Evolutionary conservation across 1,284 basidiomycete species (phyloP).

Genomic region (Sporisorium scitamineum): DNA sequence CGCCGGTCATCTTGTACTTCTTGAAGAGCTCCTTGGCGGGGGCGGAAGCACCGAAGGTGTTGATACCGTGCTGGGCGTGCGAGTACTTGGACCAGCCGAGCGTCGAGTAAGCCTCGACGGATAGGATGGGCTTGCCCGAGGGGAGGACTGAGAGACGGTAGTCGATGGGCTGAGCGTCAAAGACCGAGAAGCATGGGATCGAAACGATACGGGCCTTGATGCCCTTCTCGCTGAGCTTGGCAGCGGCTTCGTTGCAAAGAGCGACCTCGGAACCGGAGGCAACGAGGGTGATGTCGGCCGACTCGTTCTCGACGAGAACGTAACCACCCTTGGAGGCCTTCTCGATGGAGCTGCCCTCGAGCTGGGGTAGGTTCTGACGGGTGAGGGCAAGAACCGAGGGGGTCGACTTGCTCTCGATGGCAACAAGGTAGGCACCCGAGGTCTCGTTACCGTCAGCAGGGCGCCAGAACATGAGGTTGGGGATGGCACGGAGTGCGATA

Average conservation of each 20-base stretch:
- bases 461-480: slow-evolving; percentile 79
- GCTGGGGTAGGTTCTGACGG: slow-evolving; percentile 91
- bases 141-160: slow-evolving; percentile 87
- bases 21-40: slow-evolving; percentile 88
- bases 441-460: slow-evolving; percentile 95
- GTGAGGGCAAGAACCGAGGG: slow-evolving; percentile 87
- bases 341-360: slow-evolving; percentile 88
- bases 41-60: slow-evolving; percentile 79
- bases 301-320: slow-evolving; percentile 81
- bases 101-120: slow-evolving; percentile 81
- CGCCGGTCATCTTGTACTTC: slow-evolving; percentile 61
- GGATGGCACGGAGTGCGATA: slow-evolving; percentile 85
- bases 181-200: slow-evolving; percentile 89
- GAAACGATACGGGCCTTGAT: slow-evolving; percentile 86
- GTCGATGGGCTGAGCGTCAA: slow-evolving; percentile 83
- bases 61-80: slow-evolving; percentile 65
- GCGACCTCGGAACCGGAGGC: slow-evolving; percentile 88
- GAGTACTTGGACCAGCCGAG: slow-evolving; percentile 68
- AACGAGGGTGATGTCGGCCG: slow-evolving; percentile 85
- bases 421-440: slow-evolving; percentile 86
- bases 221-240: slow-evolving; percentile 76
- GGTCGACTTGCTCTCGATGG: slow-evolving; percentile 79
- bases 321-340: slow-evolving; percentile 87
- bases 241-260: slow-evolving; percentile 86
- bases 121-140: slow-evolving; percentile 87